Conservation (phyloP, 495 filamentous ascomycete genomes). For the Friedmanniomyces endolithicus region DNA sequence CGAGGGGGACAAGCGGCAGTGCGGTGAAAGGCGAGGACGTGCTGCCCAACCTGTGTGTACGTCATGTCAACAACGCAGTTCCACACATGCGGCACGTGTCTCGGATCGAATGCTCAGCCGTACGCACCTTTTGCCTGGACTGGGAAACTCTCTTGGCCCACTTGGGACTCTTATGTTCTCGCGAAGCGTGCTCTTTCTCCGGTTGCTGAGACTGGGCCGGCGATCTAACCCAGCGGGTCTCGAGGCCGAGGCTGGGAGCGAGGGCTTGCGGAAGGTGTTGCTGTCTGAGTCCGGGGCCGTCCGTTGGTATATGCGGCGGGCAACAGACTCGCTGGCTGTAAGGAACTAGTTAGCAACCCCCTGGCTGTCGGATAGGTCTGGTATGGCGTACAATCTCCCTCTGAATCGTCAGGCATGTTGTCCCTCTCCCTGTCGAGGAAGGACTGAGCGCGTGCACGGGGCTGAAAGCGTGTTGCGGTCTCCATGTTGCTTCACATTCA, state of each 20-base stretch:
- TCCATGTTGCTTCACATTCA: constrained; percentile 10
- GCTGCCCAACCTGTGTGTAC: background rate
- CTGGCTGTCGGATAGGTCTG: background rate
- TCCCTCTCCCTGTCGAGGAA: constrained; percentile 3
- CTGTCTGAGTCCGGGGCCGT: constrained; percentile 2
- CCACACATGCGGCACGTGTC: background rate
- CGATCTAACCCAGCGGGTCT: constrained; percentile 2
- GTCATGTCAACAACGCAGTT: background rate
- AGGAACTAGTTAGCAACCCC: background rate
- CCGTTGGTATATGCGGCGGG: constrained; percentile 16
- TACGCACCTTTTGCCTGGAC: constrained; percentile 13
- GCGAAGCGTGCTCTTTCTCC: constrained; percentile 12
- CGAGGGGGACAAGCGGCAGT: background rate
- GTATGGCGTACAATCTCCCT: constrained; percentile 8
- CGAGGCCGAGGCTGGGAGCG: constrained; percentile 15
- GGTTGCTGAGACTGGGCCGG: background rate
- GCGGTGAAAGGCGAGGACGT: background rate
- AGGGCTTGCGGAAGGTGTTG: constrained; percentile 16
- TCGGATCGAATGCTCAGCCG: background rate
- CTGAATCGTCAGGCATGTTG: constrained; percentile 11
- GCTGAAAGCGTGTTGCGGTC: constrained; percentile 10
- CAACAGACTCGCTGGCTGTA: background rate
- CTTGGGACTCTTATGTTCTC: constrained; percentile 16
- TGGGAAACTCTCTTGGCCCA: constrained; percentile 17
- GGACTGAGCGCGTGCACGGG: constrained; percentile 8